Percentiles rank a stretch among this genome's conserved stretches.
phyloP scores from a whole-genome alignment of 2,329 filamentous ascomycete species.

The Sordariomycetes sp. region DNA sequence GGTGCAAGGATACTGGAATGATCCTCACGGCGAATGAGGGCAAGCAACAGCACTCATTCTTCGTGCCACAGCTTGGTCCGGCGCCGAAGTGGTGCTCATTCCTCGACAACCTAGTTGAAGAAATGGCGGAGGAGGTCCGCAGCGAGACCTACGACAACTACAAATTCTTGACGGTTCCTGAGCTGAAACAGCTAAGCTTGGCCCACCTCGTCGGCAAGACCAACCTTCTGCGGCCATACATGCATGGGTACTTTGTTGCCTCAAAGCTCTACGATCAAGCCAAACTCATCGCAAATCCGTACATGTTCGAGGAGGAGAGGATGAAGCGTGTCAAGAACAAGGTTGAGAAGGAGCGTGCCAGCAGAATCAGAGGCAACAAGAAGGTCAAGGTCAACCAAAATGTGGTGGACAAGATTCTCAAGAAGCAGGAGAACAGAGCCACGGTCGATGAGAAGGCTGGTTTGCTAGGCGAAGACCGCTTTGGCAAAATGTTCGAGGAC shows the following conservation, averaged over 20 bases:
- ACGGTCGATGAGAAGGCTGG: conserved; percentile 51
- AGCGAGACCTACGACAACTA: conserved; percentile 96
- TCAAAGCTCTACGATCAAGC: conserved; percentile 95
- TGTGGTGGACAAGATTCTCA: conserved; percentile 64
- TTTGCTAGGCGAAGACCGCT: conserved; percentile 76
- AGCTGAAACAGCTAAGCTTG: conserved; percentile 77
- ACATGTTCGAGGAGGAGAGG: conserved; percentile 86
- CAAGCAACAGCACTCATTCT: conserved; percentile 88
- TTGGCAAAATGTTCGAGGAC: conserved; percentile 82
- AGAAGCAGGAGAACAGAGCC: conserved; percentile 51
- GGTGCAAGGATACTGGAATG: conserved; percentile 90
- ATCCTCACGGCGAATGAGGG: conserved; percentile 95
- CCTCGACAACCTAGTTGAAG: conserved; percentile 94
- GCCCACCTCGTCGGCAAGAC: conserved; percentile 86
- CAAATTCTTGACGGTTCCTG: conserved; percentile 89
- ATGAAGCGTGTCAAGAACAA: conserved; percentile 88
- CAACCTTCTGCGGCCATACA: conserved; percentile 84
- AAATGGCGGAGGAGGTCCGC: conserved; percentile 80
- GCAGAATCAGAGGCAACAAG: conserved; percentile 85
- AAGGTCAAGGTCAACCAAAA: conserved; percentile 96
- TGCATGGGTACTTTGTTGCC: conserved; percentile 98
- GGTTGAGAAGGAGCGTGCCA: conserved; percentile 95
- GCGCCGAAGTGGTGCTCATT: conserved; percentile 95
- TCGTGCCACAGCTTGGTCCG: conserved; percentile 86
- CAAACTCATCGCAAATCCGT: conserved; percentile 83